Percentiles rank a stretch among this genome's conserved stretches.
Evolutionary conservation across 345 rosid genomes (phyloP).

Genomic region (Lepidium africanum): DNA sequence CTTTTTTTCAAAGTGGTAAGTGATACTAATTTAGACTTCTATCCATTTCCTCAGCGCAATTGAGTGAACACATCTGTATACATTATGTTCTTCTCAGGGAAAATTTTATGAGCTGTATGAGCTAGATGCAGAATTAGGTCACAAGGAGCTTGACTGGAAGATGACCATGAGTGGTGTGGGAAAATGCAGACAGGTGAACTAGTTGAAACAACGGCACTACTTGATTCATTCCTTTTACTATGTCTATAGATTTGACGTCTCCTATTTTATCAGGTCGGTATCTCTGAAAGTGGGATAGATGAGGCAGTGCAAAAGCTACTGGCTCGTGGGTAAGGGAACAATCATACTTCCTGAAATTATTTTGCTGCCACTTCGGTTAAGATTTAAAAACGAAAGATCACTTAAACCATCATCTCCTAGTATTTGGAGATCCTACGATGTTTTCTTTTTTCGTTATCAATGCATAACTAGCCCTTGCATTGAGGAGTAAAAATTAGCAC

Average conservation of each 20-base stretch:
- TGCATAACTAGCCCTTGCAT: not conserved
- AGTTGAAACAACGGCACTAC: not conserved
- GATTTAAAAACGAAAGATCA: not conserved
- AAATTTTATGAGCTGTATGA: conserved; percentile 95
- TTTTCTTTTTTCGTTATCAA: not conserved
- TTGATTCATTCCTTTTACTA: not conserved
- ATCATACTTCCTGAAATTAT: not conserved
- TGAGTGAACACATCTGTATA: conserved; percentile 1
- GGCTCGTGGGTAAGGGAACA: conserved; percentile 72
- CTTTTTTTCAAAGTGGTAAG: conserved; percentile 98
- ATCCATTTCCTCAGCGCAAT: not conserved
- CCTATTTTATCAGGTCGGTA: conserved; percentile 55
- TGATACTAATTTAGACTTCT: conserved; percentile 4
- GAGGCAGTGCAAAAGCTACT: conserved; percentile 85
- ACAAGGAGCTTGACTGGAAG: conserved; percentile 94
- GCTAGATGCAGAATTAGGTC: conserved; percentile 93
- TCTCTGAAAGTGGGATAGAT: conserved; percentile 82
- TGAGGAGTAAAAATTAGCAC: not conserved
- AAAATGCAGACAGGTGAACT: conserved; percentile 89
- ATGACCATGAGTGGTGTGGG: conserved; percentile 90
- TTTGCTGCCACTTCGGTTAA: not conserved
- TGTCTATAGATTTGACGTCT: not conserved
- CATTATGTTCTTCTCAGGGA: conserved; percentile 45
- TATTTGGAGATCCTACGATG: not conserved
- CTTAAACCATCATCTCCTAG: not conserved